These are phyloP conservation scores for Xylaria sp. DNA, from an alignment of 2,329 filamentous ascomycete species.

Conservation along the genomic window DNA sequence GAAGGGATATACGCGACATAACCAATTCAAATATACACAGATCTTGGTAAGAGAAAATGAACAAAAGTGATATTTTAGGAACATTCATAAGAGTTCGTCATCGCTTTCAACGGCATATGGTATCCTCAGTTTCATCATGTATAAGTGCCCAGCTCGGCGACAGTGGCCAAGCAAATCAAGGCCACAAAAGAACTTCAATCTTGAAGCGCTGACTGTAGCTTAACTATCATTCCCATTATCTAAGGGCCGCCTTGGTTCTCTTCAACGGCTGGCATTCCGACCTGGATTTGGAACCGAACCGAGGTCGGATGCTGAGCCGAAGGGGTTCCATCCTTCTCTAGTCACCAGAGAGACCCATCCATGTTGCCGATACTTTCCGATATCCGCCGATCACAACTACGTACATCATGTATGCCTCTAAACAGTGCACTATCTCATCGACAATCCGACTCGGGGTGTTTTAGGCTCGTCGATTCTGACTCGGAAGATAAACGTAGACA, in stretches of 20 bases:
- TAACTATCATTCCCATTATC: not conserved
- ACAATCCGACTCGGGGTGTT: not conserved
- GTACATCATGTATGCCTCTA: not conserved
- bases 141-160: not conserved
- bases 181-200: not conserved
- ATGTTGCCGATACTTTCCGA: conserved; percentile 34
- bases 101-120: not conserved
- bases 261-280: not conserved
- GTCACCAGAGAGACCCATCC: not conserved
- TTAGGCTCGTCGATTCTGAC: not conserved
- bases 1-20: too few relatives aligned
- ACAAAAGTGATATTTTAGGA: too few relatives aligned
- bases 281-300: conserved; percentile 25
- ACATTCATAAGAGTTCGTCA: too few relatives aligned
- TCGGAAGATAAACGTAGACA: conserved; percentile 1
- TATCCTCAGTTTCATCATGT: not conserved
- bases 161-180: not conserved
- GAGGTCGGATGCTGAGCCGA: conserved; percentile 33
- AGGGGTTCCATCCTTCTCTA: conserved; percentile 1
- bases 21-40: too few relatives aligned
- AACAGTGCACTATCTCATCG: not conserved
- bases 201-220: not conserved
- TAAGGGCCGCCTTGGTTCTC: not conserved
- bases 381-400: conserved; percentile 19
- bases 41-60: too few relatives aligned